Evolutionary conservation across 768 basidiomycete genomes (phyloP).

Genomic region (Sutorius australiensis): DNA sequence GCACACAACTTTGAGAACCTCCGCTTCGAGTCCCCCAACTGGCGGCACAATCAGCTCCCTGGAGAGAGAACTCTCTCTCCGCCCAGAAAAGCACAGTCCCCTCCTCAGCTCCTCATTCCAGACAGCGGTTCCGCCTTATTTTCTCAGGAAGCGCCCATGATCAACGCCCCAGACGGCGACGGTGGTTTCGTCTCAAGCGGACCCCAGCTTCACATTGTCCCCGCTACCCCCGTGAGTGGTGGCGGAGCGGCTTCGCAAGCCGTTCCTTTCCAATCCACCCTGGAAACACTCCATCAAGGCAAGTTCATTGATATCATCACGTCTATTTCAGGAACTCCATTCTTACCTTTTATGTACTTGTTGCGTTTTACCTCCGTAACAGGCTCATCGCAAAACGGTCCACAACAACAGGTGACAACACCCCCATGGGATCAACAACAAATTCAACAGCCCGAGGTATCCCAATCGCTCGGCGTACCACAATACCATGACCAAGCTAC

Average conservation of each 20-base stretch:
- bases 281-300: slow-evolving; percentile 54
- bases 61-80: slow-evolving; percentile 36
- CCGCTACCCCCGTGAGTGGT: slow-evolving; percentile 75
- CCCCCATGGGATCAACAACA: slow-evolving; percentile 35
- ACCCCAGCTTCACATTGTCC: slow-evolving; percentile 73
- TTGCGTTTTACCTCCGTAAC: slow-evolving; percentile 27
- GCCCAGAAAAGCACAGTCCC: slow-evolving; percentile 58
- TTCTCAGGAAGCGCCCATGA: slow-evolving; percentile 46
- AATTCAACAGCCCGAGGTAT: slow-evolving; percentile 33
- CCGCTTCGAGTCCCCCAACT: slow-evolving; percentile 62
- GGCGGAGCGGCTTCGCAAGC: slow-evolving; percentile 46
- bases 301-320: slow-evolving; percentile 34
- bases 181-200: slow-evolving; percentile 45
- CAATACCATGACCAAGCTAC: slow-evolving; percentile 23
- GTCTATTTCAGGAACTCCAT: slow-evolving; percentile 30
- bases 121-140: slow-evolving; percentile 44
- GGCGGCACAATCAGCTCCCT: slow-evolving; percentile 49
- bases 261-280: slow-evolving; percentile 50
- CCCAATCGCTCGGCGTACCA: slow-evolving; percentile 29
- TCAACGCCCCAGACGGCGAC: slow-evolving; percentile 61
- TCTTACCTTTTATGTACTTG: slow-evolving; percentile 27
- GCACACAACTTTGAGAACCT: slow-evolving; percentile 57
- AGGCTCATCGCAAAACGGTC: slow-evolving; percentile 31
- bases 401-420: slow-evolving; percentile 34
- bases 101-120: slow-evolving; percentile 57